Conservation (phyloP, 306 rosid genomes). For the Arachis hypogaea region DNA sequence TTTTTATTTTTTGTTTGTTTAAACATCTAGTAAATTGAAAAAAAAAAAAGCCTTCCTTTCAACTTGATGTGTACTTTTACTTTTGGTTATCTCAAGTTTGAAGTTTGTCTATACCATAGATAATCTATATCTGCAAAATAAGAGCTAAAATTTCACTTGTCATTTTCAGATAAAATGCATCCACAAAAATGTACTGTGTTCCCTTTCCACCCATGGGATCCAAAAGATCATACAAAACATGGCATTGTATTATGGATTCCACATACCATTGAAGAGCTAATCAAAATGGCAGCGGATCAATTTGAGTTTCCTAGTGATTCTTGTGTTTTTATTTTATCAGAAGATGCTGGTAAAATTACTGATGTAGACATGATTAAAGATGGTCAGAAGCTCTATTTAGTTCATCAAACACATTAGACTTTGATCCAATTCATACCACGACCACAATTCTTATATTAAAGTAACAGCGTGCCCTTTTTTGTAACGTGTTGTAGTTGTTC, state of each 20-base stretch:
- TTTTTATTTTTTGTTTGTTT: too few species aligned
- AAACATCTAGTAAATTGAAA: neutral
- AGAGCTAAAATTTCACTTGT: constrained; percentile 1
- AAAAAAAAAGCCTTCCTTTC: neutral
- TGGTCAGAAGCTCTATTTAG: constrained; percentile 76
- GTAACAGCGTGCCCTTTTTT: constrained; percentile 9
- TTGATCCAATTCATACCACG: constrained; percentile 15
- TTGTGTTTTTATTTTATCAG: constrained; percentile 72
- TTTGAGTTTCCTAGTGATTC: constrained; percentile 45
- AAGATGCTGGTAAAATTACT: constrained; percentile 86
- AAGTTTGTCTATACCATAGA: neutral
- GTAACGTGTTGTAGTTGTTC: neutral
- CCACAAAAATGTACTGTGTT: constrained; percentile 81
- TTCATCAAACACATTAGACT: constrained; percentile 46
- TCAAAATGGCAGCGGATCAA: constrained; percentile 56
- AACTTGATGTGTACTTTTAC: constrained; percentile 14
- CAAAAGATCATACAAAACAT: constrained; percentile 59
- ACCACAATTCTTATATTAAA: neutral
- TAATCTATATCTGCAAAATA: constrained; percentile 1
- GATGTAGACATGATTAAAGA: constrained; percentile 73
- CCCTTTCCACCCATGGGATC: constrained; percentile 88
- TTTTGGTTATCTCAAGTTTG: constrained; percentile 8
- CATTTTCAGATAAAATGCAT: constrained; percentile 63
- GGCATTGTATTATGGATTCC: constrained; percentile 90
- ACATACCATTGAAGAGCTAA: constrained; percentile 66